Percentiles rank a stretch among this genome's conserved stretches.
Conservation (phyloP, 2,329 filamentous ascomycete genomes). For the Epichloe brachyelytri region DNA sequence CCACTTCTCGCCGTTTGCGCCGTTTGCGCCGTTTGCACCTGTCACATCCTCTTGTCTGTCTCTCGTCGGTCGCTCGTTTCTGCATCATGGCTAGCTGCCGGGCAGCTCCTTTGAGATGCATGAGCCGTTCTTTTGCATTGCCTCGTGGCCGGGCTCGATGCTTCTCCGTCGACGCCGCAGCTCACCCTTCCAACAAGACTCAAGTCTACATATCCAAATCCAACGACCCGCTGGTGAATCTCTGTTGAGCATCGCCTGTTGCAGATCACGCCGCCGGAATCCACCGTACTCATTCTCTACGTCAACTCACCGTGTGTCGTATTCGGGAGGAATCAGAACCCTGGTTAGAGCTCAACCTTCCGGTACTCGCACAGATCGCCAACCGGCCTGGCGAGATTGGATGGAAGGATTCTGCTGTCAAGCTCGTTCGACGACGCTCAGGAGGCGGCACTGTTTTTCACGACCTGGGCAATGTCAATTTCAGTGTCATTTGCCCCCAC, state of each 20-base stretch:
- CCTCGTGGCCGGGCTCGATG: slow-evolving; percentile 4
- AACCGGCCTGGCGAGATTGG: slow-evolving; percentile 11
- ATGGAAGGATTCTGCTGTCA: slow-evolving; percentile 20
- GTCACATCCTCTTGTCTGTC: not conserved
- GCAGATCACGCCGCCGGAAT: slow-evolving; percentile 55
- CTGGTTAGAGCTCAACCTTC: slow-evolving; percentile 80
- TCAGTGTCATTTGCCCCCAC: slow-evolving; percentile 78
- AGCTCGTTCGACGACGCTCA: slow-evolving; percentile 69
- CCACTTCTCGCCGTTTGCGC: no score
- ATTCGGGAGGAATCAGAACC: slow-evolving; percentile 94
- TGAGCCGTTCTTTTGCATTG: not conserved
- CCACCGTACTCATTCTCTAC: slow-evolving; percentile 76
- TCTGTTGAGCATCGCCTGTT: slow-evolving; percentile 88
- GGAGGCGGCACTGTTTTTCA: slow-evolving; percentile 94
- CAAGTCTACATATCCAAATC: slow-evolving; percentile 63
- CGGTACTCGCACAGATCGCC: slow-evolving; percentile 31
- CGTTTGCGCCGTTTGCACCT: not conserved
- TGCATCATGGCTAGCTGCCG: not conserved
- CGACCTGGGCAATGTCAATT: slow-evolving; percentile 87
- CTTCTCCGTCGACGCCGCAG: slow-evolving; percentile 26
- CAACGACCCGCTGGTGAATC: slow-evolving; percentile 71
- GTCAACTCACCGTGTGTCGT: slow-evolving; percentile 78
- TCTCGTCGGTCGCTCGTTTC: not conserved
- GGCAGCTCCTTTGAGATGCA: not conserved
- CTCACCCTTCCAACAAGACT: slow-evolving; percentile 31